Evolutionary conservation across 345 rosid genomes (phyloP), one percentile per base, ranked within the genome.

Genomic region (Pistacia vera): DNA sequence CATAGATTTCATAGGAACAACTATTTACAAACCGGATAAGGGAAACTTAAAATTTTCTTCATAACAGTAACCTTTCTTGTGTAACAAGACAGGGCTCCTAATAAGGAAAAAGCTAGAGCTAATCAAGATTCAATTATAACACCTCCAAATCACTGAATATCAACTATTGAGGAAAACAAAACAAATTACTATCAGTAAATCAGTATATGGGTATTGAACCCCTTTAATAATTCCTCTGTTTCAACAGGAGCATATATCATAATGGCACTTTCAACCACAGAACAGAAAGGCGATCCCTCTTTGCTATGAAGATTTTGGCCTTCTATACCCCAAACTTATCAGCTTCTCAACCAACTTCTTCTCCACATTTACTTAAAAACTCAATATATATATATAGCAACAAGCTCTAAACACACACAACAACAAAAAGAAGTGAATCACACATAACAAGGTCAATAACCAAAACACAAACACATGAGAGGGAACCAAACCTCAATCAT

Each of bases 321-420:
- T 78, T 16, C 86, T 78, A 80, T 92, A 90, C 18, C 98, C 95
- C 83, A 93, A 81, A 80, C 80, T 66, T 44, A 87, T 88, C 52
- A 93, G 87, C 92, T 93, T 93, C 84, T 87, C 83, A 25, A 92
- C 83, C 85, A 95, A 74, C 73, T 83, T 88, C 82, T 81, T 93
- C 87, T 93, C 95, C 5, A 91, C 97, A 82, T 84, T 90, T 38
- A 90, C 93, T 97, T 95, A 80, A 71, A 76, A 80, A 63, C 60
- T 20, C 70, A 72, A 65, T 68, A 49, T 49, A 41, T n/a, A n/a
- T 36, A 5, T 41, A 41, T 41, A 41, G 44, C 44, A 41, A 41
- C 44, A 41, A 41, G 5, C 44, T 41, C 44, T 41, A 41, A 41
- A 41, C 44, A 5, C 7, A 41, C 44, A 25, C 25, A 25, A n/a